Base-by-base conservation (phyloP, 2,329 filamentous ascomycete species). In the Clonostachys solani region DNA sequence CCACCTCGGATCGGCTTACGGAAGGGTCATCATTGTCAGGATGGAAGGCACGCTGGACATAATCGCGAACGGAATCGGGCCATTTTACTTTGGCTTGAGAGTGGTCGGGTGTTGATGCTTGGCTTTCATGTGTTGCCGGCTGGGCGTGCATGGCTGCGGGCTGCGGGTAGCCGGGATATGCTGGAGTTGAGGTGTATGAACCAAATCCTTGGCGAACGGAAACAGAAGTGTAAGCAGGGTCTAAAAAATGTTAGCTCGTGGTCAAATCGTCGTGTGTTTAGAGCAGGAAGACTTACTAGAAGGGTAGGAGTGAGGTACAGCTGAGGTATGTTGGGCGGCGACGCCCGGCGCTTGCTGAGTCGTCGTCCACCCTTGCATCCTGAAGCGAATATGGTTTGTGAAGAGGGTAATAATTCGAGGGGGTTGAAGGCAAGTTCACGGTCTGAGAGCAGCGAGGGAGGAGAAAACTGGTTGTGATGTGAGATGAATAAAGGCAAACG, bases 21-120 rank as follows among this genome's bases (percentile, higher is more conserved):
- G 79, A 77, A 6, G 77, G 59, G 52, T 87, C 77, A 54, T 84
- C 73, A 61, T 91, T 88, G 49, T 83, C 80, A 23, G 83, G 80
- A 44, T 88, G 83, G 63, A 97, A 97, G 23, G 91, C 92, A 60
- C 91, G 84, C 60, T 91, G 86, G 33, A 97, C 92, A 69, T 96
- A 97, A 54, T 79, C 75, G 57, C 91, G 87, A 50, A 97, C 89
- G n/a, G 86, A 81, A 40, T 81, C 73, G 33, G 91, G 85, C 86
- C 90, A 97, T 56, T 87, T 82, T 58, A 86, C 84, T 71, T 86
- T 89, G 61, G 76, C 69, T 64, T 77, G 74, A 56, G 64, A 59
- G 56, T 64, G 58, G 49, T 56, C 51, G 44, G 58, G 54, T 49
- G 56, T 49, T 51, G 61, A 50, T 55, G 59, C 53, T 55, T 57